Conservation (phyloP, 73 alveolate genomes). For the Effrenium voratum region DNA sequence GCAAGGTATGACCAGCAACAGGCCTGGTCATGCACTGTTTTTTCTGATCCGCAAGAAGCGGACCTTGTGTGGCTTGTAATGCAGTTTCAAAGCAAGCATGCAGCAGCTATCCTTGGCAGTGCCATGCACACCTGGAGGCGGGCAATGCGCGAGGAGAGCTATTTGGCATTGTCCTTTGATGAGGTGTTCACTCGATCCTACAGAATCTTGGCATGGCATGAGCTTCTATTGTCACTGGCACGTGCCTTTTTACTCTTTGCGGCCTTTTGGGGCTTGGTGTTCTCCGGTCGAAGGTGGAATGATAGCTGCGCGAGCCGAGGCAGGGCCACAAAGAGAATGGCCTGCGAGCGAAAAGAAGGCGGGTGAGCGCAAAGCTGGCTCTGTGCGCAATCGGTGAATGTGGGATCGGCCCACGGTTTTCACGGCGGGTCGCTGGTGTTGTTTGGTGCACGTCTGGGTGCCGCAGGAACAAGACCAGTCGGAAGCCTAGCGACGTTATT, state of each 20-base stretch:
- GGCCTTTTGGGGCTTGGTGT: neutral
- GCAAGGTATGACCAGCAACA: neutral
- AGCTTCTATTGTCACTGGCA: neutral
- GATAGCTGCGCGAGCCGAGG: neutral
- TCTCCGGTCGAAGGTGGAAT: neutral
- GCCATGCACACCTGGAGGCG: neutral
- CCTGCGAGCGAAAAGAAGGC: slow-evolving; percentile 78
- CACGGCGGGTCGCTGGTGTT: no score
- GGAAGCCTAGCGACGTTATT: neutral
- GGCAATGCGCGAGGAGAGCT: neutral
- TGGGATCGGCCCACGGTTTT: neutral
- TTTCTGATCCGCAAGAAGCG: neutral
- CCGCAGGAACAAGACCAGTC: slow-evolving; percentile 71
- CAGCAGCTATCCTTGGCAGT: no score
- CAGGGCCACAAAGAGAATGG: slow-evolving; percentile 85
- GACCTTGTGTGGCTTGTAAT: neutral
- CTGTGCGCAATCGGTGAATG: neutral
- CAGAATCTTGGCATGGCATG: slow-evolving; percentile 21
- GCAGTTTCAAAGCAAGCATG: neutral
- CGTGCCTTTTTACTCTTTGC: neutral
- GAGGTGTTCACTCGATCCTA: slow-evolving; percentile 42
- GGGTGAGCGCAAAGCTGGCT: neutral
- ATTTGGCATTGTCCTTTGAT: slow-evolving; percentile 52
- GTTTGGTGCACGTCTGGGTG: no score
- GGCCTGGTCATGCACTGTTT: neutral